phyloP scores from a whole-genome alignment of 257 asterid species.

The Mentha longifolia region DNA sequence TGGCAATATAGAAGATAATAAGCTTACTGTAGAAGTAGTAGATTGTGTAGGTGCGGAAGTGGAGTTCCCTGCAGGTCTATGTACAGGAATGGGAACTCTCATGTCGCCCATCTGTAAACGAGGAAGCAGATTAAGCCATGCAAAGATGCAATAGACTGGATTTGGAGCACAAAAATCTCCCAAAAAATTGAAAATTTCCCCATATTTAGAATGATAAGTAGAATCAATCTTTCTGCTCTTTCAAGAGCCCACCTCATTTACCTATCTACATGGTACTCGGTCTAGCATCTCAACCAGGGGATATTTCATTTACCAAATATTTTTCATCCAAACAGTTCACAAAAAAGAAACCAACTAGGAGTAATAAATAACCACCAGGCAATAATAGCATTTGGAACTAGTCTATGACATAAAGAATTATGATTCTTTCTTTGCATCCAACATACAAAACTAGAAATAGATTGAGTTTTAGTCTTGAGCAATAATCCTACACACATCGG shows the following conservation, averaged over 20 bases:
- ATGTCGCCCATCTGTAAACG: slow-evolving; percentile 51
- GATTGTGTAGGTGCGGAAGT: slow-evolving; percentile 49
- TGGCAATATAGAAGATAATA: slow-evolving; percentile 23
- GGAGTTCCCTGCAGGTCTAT: slow-evolving; percentile 49
- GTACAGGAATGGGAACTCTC: slow-evolving; percentile 58
- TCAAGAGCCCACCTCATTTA: neutral
- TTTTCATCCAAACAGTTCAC: neutral
- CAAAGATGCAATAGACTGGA: neutral
- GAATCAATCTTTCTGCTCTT: neutral
- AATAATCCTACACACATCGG: neutral
- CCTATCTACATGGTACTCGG: neutral
- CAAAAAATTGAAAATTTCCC: neutral
- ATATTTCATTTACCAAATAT: neutral
- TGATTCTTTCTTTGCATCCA: neutral
- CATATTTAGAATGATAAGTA: neutral
- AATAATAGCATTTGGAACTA: neutral
- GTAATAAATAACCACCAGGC: neutral
- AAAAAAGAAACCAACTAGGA: neutral
- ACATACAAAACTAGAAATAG: neutral
- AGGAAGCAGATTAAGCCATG: slow-evolving; percentile 11
- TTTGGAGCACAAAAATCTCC: slow-evolving; percentile 2
- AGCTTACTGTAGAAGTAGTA: slow-evolving; percentile 60
- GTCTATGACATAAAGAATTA: neutral
- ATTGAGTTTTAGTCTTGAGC: neutral
- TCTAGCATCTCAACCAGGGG: slow-evolving; percentile 15